Percentiles rank a stretch among this genome's conserved stretches.
Conservation (phyloP, 805 yeast genomes). For the Scheffersomyces lignosus region DNA sequence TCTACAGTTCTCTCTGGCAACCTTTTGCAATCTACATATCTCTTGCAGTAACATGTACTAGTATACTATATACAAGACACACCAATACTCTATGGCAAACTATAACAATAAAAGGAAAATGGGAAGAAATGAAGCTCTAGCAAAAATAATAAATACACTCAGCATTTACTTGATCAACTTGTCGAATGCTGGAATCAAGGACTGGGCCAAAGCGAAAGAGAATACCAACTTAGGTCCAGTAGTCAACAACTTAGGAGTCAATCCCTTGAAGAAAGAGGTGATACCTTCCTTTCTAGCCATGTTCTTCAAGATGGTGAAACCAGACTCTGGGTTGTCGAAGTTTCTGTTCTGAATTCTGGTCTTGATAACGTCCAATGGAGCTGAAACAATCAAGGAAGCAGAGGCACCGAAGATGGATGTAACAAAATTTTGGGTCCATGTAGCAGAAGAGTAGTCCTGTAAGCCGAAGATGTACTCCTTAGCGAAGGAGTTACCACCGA, state of each 20-base stretch:
- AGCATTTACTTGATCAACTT: slow-evolving; percentile 47
- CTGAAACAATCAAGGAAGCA: slow-evolving; percentile 93
- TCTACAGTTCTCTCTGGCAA: too few species aligned
- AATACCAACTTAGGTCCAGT: slow-evolving; percentile 98
- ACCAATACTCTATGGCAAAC: neutral
- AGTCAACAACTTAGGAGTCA: slow-evolving; percentile 93
- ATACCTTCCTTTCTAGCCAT: slow-evolving; percentile 91
- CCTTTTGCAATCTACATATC: too few species aligned
- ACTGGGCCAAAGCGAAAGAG: slow-evolving; percentile 96
- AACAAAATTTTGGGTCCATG: slow-evolving; percentile 93
- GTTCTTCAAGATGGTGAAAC: slow-evolving; percentile 88
- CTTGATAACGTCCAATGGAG: slow-evolving; percentile 97
- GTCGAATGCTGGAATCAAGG: slow-evolving; percentile 95
- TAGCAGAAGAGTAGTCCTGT: slow-evolving; percentile 83
- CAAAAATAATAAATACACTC: too few species aligned
- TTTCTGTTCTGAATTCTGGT: slow-evolving; percentile 97
- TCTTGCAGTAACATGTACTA: too few species aligned
- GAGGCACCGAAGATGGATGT: slow-evolving; percentile 96
- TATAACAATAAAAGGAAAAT: too few species aligned
- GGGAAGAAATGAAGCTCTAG: neutral
- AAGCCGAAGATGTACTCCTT: slow-evolving; percentile 91
- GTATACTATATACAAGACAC: slow-evolving; percentile 3
- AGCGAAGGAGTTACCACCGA: slow-evolving; percentile 98
- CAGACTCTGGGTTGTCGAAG: slow-evolving; percentile 94
- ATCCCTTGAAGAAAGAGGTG: slow-evolving; percentile 90